A percentile compares a stretch with the other conserved stretches of the same genome.
phyloP scores from a whole-genome alignment of 495 filamentous ascomycete species.

The Daldinia caldariorum region DNA sequence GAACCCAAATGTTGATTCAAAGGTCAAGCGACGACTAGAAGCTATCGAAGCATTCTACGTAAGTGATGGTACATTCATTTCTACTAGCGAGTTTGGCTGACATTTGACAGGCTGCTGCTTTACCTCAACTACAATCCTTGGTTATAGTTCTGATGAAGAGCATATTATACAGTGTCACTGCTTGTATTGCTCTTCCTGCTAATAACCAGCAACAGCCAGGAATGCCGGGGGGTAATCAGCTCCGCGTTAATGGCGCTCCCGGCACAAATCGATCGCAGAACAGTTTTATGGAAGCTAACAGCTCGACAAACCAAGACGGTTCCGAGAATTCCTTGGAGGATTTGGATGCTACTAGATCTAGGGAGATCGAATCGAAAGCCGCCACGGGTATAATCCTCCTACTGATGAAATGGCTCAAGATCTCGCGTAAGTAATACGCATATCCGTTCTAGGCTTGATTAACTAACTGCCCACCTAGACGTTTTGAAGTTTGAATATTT shows the following conservation, averaged over 20 bases:
- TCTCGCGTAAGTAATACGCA: slow-evolving; percentile 75
- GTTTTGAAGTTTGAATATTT: slow-evolving; percentile 96
- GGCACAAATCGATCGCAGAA: slow-evolving; percentile 46
- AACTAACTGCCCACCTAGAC: slow-evolving; percentile 65
- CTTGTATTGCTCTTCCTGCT: slow-evolving; percentile 56
- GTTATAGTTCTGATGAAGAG: slow-evolving; percentile 92
- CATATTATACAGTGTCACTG: slow-evolving; percentile 81
- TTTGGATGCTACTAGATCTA: slow-evolving; percentile 77
- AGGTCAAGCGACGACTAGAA: slow-evolving; percentile 72
- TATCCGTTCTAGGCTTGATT: not conserved
- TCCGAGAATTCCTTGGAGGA: slow-evolving; percentile 68
- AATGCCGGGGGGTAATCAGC: slow-evolving; percentile 44
- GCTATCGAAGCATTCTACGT: slow-evolving; percentile 88
- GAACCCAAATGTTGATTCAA: slow-evolving; percentile 55
- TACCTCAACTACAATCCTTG: slow-evolving; percentile 91
- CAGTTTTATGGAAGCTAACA: slow-evolving; percentile 45
- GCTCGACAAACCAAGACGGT: slow-evolving; percentile 50
- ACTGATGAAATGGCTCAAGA: slow-evolving; percentile 94
- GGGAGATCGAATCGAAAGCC: slow-evolving; percentile 91
- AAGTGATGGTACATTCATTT: slow-evolving; percentile 50
- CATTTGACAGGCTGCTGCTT: slow-evolving; percentile 67
- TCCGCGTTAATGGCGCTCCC: slow-evolving; percentile 50
- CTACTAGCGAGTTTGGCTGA: slow-evolving; percentile 24
- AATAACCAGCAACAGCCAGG: slow-evolving; percentile 48
- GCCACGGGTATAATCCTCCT: slow-evolving; percentile 86